Base-by-base conservation (phyloP, 2,329 filamentous ascomycete species). In the Rutstroemia sydowiana region DNA sequence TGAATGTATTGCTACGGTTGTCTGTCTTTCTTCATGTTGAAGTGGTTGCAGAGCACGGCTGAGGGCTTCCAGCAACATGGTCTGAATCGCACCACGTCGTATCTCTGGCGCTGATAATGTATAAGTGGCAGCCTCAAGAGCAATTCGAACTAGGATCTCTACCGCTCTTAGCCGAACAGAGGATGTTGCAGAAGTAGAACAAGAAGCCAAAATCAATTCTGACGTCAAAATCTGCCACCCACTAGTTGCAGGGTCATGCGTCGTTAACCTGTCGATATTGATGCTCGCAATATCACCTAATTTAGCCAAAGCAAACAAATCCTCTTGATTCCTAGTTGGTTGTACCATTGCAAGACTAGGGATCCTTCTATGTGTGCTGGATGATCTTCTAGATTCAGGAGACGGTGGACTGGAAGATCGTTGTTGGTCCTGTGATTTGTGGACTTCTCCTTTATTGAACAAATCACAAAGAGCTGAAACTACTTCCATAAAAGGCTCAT, bases 401-500 rank as follows among this genome's bases (percentile, higher is more conserved):
- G 61, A 58, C 32, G 54, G 42, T 26, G 59, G 59, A n/a, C 41
- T 55, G 8, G 59, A 63, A 45, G 49, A 54, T 5, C 32, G 57
- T 59, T 63, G 66, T 56, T 46, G 55, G 26, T 64, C 59, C 32
- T 57, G 45, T 9, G 34, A 42, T 21, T 52, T 59, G 13, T 57
- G 44, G 23, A 53, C 26, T 28, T 52, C 51, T 26, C 66, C 59
- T 50, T 55, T 61, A 31, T 77, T 75, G 5, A 95, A 74, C 6
- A 96, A 73, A 42, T 78, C 75, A 62, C 89, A 90, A 3, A 95
- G 76, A 0, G 90, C 85, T 49, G 76, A 73, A 1, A 97, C 74
- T 9, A 97, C 81, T 57, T 88, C 81, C 5, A 85, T 72, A 61
- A 97, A 97, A 0, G 89, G 76, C 14, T 82, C 76, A 57, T 92